phyloP scores from a whole-genome alignment of 352 stramenopile genomes.

The Phytophthora litchii region DNA sequence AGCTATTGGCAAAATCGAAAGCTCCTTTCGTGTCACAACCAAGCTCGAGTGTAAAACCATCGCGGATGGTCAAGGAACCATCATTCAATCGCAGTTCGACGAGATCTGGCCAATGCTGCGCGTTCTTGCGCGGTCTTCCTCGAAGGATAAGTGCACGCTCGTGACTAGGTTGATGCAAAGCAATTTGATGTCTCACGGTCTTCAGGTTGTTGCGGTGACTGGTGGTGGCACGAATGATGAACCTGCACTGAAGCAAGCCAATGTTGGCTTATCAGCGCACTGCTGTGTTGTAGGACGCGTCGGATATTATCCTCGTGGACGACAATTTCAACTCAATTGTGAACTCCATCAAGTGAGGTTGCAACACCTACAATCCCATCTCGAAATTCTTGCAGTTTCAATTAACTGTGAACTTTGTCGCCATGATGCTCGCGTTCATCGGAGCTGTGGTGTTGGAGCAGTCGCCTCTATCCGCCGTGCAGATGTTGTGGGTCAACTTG shows the following conservation, averaged over 20 bases:
- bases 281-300: slow-evolving; percentile 94
- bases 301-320: slow-evolving; percentile 95
- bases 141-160: slow-evolving; percentile 66
- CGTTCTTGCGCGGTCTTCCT: slow-evolving; percentile 51
- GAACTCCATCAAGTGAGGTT: slow-evolving; percentile 94
- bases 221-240: slow-evolving; percentile 96
- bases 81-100: slow-evolving; percentile 59
- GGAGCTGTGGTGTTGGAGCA: slow-evolving; percentile 63
- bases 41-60: slow-evolving; percentile 61
- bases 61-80: slow-evolving; percentile 50
- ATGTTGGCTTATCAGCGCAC: slow-evolving; percentile 94
- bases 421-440: slow-evolving; percentile 91
- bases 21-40: slow-evolving; percentile 56
- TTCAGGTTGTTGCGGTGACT: slow-evolving; percentile 93
- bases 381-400: slow-evolving; percentile 97
- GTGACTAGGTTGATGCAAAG: slow-evolving; percentile 57
- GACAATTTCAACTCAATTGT: slow-evolving; percentile 97
- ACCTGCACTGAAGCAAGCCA: slow-evolving; percentile 69
- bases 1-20: slow-evolving; percentile 67
- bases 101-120: slow-evolving; percentile 64
- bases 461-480: slow-evolving; percentile 90
- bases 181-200: slow-evolving; percentile 42
- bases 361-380: slow-evolving; percentile 96
- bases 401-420: slow-evolving; percentile 95
- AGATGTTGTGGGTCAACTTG: slow-evolving; percentile 98